These are phyloP conservation scores for Microsporum canis DNA, from an alignment of 2,329 filamentous ascomycete genomes.

Conservation along the genomic window DNA sequence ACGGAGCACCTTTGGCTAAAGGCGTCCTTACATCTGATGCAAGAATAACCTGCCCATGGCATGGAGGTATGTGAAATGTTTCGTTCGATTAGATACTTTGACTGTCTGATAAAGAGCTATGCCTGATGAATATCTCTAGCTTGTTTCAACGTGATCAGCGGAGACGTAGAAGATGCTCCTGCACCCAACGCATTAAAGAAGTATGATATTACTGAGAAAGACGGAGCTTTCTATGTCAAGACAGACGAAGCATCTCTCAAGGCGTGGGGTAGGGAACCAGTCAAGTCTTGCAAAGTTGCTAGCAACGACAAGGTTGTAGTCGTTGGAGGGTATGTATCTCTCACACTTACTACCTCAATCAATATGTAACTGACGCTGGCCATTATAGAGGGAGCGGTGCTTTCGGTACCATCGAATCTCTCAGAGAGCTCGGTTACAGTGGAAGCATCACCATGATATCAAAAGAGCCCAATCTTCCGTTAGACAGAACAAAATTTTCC, in stretches of 20 bases:
- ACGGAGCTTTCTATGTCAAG: constrained; percentile 73
- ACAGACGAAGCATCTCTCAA: constrained; percentile 72
- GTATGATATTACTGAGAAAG: constrained; percentile 69
- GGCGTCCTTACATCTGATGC: constrained; percentile 75
- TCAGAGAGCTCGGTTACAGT: constrained; percentile 69
- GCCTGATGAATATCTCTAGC: constrained; percentile 40
- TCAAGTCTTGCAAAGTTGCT: constrained; percentile 55
- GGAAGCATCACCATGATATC: constrained; percentile 75
- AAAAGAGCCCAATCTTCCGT: constrained; percentile 71
- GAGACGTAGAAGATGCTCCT: constrained; percentile 90
- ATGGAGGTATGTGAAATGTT: constrained; percentile 57
- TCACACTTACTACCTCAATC: background rate
- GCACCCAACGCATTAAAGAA: constrained; percentile 75
- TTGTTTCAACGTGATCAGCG: constrained; percentile 80
- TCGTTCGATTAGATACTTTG: background rate
- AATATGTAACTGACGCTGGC: background rate
- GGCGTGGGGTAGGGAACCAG: constrained; percentile 59
- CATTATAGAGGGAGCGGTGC: constrained; percentile 60
- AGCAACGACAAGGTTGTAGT: constrained; percentile 59
- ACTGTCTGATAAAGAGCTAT: background rate
- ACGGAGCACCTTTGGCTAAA: constrained; percentile 78
- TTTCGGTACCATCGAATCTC: constrained; percentile 67
- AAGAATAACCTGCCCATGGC: constrained; percentile 87
- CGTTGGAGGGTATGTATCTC: constrained; percentile 53
- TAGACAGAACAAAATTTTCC: constrained; percentile 90